Conservation (phyloP, 331 rosid genomes). For the Rosa hybrid region DNA sequence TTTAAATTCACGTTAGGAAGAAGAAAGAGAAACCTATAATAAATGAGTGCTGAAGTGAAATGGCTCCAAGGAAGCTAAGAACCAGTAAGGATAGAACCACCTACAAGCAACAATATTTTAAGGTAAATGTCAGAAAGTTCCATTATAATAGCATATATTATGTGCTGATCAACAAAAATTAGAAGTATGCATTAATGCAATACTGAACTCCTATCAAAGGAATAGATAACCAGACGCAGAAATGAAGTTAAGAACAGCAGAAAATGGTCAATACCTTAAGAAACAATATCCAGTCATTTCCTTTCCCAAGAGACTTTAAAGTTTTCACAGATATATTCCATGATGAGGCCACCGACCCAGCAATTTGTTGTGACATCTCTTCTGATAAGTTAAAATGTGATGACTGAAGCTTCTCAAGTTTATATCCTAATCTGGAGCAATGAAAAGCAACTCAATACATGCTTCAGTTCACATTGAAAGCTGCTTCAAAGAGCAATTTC, state of each 20-base stretch:
- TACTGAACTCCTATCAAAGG: slow-evolving; percentile 3
- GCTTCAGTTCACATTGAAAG: not conserved
- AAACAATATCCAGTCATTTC: slow-evolving; percentile 61
- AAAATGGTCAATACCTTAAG: slow-evolving; percentile 51
- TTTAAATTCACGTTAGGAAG: not conserved
- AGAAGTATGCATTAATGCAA: not conserved
- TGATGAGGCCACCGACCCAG: slow-evolving; percentile 50
- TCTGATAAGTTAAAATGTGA: slow-evolving; percentile 78
- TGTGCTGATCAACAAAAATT: not conserved
- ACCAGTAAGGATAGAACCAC: slow-evolving; percentile 61
- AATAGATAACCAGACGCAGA: slow-evolving; percentile 3
- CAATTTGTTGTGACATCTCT: slow-evolving; percentile 61
- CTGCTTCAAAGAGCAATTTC: slow-evolving; percentile 1
- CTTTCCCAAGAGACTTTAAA: slow-evolving; percentile 72
- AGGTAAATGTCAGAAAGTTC: slow-evolving; percentile 20
- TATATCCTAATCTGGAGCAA: slow-evolving; percentile 71
- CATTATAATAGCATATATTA: not conserved
- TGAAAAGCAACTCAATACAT: slow-evolving; percentile 27
- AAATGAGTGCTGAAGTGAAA: slow-evolving; percentile 65
- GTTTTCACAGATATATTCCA: slow-evolving; percentile 66
- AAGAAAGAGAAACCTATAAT: slow-evolving; percentile 62
- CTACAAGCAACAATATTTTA: slow-evolving; percentile 34
- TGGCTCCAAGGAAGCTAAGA: slow-evolving; percentile 71
- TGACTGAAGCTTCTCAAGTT: slow-evolving; percentile 63
- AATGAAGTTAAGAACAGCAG: slow-evolving; percentile 11